A percentile compares a stretch with the other conserved stretches of the same genome.
Conservation (phyloP, 805 yeast species). For the Candida sanyiensis region DNA sequence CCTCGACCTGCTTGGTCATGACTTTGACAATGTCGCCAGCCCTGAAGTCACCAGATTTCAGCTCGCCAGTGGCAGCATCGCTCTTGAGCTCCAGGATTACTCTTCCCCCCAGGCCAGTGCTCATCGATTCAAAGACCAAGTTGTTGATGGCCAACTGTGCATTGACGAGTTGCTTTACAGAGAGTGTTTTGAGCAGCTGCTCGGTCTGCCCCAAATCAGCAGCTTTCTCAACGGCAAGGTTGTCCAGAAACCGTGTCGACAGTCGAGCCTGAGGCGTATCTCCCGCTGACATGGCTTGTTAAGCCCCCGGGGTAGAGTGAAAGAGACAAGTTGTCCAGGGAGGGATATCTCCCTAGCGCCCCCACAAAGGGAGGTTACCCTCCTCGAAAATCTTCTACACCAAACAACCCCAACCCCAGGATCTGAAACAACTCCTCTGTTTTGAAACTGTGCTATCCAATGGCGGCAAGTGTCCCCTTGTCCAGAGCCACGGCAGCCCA, state of each 20-base stretch:
- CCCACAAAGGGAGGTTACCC: no score
- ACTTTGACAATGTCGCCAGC: slow-evolving; percentile 75
- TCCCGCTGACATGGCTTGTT: no score
- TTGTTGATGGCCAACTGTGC: slow-evolving; percentile 75
- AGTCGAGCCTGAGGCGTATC: slow-evolving; percentile 9
- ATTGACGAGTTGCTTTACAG: slow-evolving; percentile 62
- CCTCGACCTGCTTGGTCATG: slow-evolving; percentile 32
- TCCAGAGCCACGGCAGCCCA: slow-evolving; percentile 11
- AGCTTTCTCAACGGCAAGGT: slow-evolving; percentile 16
- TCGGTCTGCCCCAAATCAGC: slow-evolving; percentile 24
- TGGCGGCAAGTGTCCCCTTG: no score
- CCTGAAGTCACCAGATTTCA: slow-evolving; percentile 48
- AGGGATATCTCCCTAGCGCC: no score
- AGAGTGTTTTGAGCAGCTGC: slow-evolving; percentile 37
- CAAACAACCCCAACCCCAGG: no score
- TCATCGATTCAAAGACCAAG: slow-evolving; percentile 50
- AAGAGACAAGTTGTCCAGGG: no score
- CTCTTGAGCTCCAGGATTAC: slow-evolving; percentile 54
- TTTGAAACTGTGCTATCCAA: no score
- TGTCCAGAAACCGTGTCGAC: slow-evolving; percentile 16
- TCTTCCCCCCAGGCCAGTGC: slow-evolving; percentile 79
- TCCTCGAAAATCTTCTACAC: no score
- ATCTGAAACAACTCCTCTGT: no score
- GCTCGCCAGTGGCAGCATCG: slow-evolving; percentile 42
- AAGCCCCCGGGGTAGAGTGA: no score